Evolutionary conservation across 495 filamentous ascomycete species (phyloP).

Genomic region (Cercophora samala): DNA sequence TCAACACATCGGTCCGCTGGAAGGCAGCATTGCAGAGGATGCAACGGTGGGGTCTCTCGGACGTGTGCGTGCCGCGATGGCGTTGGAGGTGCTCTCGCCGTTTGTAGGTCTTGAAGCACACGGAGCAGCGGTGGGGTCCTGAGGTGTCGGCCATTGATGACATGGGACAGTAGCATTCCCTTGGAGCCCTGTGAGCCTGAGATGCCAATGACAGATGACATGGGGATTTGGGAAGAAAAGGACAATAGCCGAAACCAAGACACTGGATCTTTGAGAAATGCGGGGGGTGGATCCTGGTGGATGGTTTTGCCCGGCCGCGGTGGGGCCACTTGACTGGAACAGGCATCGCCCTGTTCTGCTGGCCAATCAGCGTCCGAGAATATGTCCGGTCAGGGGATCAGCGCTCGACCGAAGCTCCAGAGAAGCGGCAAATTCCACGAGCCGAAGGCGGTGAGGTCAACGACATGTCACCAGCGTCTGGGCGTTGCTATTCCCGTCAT

Average conservation of each 20-base stretch:
- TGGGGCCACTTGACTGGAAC: conserved; percentile 6
- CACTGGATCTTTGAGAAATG: conserved; percentile 6
- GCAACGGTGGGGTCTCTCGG: conserved; percentile 32
- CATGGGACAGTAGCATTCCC: conserved; percentile 3
- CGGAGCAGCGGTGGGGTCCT: conserved; percentile 30
- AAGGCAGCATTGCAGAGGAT: conserved; percentile 31
- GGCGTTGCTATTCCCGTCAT: too few relatives aligned
- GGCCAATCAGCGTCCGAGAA: background rate
- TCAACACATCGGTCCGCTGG: conserved; percentile 34
- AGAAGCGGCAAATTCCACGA: conserved; percentile 1
- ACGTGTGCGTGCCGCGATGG: conserved; percentile 30
- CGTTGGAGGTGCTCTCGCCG: conserved; percentile 33
- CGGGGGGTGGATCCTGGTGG: background rate
- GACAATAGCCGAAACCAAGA: conserved; percentile 9
- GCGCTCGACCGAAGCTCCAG: background rate
- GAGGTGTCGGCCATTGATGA: conserved; percentile 25
- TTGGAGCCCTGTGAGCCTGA: background rate
- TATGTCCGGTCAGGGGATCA: background rate
- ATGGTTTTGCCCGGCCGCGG: background rate
- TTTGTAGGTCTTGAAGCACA: conserved; percentile 37
- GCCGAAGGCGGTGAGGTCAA: conserved; percentile 2
- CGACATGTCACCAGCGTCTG: background rate
- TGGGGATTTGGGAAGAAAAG: background rate
- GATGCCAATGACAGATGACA: background rate
- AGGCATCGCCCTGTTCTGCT: background rate